Evolutionary conservation across 2,329 filamentous ascomycete genomes (phyloP), one percentile per base, ranked within the genome.

Genomic region (Colletotrichum sidae): DNA sequence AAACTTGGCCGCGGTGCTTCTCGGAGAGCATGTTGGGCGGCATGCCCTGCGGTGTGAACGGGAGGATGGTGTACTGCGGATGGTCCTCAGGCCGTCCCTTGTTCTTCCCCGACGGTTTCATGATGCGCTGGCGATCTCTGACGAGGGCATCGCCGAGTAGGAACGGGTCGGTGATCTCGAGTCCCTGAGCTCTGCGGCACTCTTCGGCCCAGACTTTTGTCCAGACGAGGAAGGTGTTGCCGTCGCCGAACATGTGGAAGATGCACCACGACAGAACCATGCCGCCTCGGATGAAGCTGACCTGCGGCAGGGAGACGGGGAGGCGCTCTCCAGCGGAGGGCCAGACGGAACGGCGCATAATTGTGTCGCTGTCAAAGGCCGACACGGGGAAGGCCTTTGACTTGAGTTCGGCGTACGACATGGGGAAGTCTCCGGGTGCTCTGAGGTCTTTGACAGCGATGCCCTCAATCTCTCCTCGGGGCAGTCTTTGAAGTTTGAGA

Each of bases 1-100:
- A 63, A 42, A 57, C 46, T n/a, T 51, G 60, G 7, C 46, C 39
- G 2, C 47, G 49, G 47, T 56, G 46, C 33, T 42, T 41, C 13
- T 46, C 35, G 8, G 53, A 51, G 46, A 57, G 44, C 33, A 57
- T 50, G 7, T 56, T 56, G 1, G 60, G 55, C 11, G 53, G 46
- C 37, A 52, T 46, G 6, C 53, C 60, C 8, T 53, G 34, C 4
- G 60, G 60, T 33, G 55, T 56, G 12, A 53, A 57, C 6, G 60
- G 60, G n/a, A 63, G 47, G n/a, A 63, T 46, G 6, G 44, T 63
- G 11, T 63, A 63, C 41, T 63, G 51, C 34, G 60, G 60, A 38
- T 63, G 60, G 41, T 57, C 53, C 34, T 56, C 60, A 4, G 38
- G 38, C 4, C 13, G 34, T 12, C 60, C 60, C 37, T 38, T 38